These are phyloP conservation scores for Chamaecrista fasciculata DNA, from an alignment of 306 rosid species.

Conservation along the genomic window DNA sequence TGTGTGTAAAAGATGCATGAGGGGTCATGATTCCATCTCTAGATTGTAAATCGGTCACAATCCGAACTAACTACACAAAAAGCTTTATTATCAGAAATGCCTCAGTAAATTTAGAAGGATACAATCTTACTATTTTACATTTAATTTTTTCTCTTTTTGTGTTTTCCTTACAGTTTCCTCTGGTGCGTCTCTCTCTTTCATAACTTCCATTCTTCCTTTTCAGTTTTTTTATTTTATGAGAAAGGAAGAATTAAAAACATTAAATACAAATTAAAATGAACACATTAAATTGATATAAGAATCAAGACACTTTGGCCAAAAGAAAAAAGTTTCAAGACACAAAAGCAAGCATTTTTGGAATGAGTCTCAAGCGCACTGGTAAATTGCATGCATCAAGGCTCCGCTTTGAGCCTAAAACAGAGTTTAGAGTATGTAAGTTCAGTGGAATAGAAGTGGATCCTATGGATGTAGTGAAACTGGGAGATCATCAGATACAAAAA, in stretches of 20 bases:
- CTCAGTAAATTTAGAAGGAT: slow-evolving; percentile 3
- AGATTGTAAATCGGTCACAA: slow-evolving; percentile 46
- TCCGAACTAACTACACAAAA: slow-evolving; percentile 71
- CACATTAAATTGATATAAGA: background rate
- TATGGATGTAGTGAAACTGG: too few relatives aligned
- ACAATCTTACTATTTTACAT: slow-evolving; percentile 6
- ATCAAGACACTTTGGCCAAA: background rate
- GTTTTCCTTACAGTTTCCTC: background rate
- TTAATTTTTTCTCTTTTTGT: background rate
- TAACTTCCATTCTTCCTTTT: background rate
- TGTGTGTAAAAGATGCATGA: slow-evolving; percentile 50
- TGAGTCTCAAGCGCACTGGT: background rate
- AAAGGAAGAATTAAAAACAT: background rate
- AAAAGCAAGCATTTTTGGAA: background rate
- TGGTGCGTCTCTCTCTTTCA: background rate
- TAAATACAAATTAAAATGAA: background rate
- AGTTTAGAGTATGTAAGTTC: too few relatives aligned
- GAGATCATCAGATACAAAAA: too few relatives aligned
- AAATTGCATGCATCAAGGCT: too few relatives aligned
- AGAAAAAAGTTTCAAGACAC: slow-evolving; percentile 5
- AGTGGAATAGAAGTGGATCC: too few relatives aligned
- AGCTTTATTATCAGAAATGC: slow-evolving; percentile 32
- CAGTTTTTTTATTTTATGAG: background rate
- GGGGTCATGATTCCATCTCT: slow-evolving; percentile 41
- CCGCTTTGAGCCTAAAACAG: too few relatives aligned